Conservation (phyloP, 1,284 basidiomycete species). For the Pyrrhoderma noxium region DNA sequence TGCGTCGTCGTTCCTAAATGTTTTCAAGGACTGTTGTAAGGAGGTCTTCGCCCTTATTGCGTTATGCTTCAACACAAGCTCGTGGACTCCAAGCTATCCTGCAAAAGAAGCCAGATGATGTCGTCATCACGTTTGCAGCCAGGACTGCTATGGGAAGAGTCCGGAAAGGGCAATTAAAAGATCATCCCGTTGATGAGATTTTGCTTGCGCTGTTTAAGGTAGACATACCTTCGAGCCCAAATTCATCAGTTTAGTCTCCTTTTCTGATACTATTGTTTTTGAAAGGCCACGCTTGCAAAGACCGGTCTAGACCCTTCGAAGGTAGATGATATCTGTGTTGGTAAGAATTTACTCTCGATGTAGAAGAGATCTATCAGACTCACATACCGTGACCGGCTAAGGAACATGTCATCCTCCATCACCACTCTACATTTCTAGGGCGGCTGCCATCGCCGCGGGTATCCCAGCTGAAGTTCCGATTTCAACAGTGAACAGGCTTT, state of each 20-base stretch:
- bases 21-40: slow-evolving; percentile 2
- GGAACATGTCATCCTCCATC: slow-evolving; percentile 84
- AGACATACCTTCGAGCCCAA: slow-evolving; percentile 6
- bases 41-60: slow-evolving; percentile 21
- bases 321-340: slow-evolving; percentile 78
- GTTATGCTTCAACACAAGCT: slow-evolving; percentile 40
- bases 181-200: slow-evolving; percentile 67
- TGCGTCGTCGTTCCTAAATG: background rate
- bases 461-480: slow-evolving; percentile 73
- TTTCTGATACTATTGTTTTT: slow-evolving; percentile 3
- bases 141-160: slow-evolving; percentile 72
- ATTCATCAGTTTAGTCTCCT: background rate
- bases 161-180: slow-evolving; percentile 77
- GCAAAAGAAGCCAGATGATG: slow-evolving; percentile 70
- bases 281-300: slow-evolving; percentile 40
- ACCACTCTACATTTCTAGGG: slow-evolving; percentile 69
- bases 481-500: slow-evolving; percentile 75
- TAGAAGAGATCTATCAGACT: background rate
- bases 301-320: slow-evolving; percentile 46
- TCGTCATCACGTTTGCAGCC: slow-evolving; percentile 81
- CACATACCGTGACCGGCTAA: slow-evolving; percentile 27
- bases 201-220: slow-evolving; percentile 65
- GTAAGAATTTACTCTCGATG: slow-evolving; percentile 31
- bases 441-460: slow-evolving; percentile 75
- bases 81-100: slow-evolving; percentile 38